These are phyloP conservation scores for Graphilbum sp. DNA, from an alignment of 2,329 filamentous ascomycete genomes.

Conservation along the genomic window DNA sequence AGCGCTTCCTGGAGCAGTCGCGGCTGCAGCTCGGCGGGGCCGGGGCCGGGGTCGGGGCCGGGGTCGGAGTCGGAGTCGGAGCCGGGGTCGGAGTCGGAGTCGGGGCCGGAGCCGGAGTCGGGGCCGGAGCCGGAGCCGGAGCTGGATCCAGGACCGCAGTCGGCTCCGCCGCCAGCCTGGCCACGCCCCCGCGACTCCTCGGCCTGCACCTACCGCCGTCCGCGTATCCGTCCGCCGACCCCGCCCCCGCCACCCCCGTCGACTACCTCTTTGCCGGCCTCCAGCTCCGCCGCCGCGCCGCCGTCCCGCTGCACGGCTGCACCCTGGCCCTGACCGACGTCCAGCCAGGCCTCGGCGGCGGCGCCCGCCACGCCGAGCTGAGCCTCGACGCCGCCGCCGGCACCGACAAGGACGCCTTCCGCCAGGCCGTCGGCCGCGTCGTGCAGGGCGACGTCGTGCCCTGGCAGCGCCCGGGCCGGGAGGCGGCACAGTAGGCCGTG, in stretches of 20 bases:
- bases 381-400: slow-evolving; percentile 19
- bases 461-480: slow-evolving; percentile 4
- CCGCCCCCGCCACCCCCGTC: neutral
- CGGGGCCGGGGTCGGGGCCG: too few relatives aligned
- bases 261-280: slow-evolving; percentile 31
- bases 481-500: neutral
- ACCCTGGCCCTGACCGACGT: slow-evolving; percentile 34
- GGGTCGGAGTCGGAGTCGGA: too few relatives aligned
- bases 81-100: too few relatives aligned
- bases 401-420: slow-evolving; percentile 2
- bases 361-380: slow-evolving; percentile 33
- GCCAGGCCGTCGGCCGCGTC: slow-evolving; percentile 1
- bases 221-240: slow-evolving; percentile 4
- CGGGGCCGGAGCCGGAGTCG: too few relatives aligned
- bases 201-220: slow-evolving; percentile 12
- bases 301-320: slow-evolving; percentile 25
- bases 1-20: slow-evolving; percentile 26
- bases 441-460: slow-evolving; percentile 4
- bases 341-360: slow-evolving; percentile 33
- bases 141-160: slow-evolving; percentile 20
- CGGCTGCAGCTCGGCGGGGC: slow-evolving; percentile 29
- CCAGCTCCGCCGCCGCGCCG: slow-evolving; percentile 31
- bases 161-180: slow-evolving; percentile 16
- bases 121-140: too few relatives aligned
- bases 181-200: slow-evolving; percentile 19